A percentile compares a stretch with the other conserved stretches of the same genome.
Conservation (phyloP, 371 early-diverging fungal genomes). For the Fennellomyces sp. region DNA sequence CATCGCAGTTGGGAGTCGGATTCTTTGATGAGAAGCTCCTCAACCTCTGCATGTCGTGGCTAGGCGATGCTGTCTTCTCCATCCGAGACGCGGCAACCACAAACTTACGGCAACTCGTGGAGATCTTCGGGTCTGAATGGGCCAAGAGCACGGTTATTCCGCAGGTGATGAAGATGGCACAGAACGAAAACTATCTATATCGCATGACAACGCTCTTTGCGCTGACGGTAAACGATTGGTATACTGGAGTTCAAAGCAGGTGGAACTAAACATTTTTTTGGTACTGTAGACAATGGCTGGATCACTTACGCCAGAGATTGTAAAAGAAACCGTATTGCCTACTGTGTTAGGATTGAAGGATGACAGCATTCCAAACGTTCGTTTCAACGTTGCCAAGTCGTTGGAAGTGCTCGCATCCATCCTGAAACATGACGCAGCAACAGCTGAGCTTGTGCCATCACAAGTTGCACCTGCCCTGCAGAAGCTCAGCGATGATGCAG, state of each 20-base stretch:
- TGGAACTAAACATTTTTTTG: not conserved
- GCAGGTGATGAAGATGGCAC: slow-evolving; percentile 89
- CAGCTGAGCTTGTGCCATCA: slow-evolving; percentile 60
- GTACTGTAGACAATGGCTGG: slow-evolving; percentile 76
- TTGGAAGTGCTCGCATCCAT: slow-evolving; percentile 86
- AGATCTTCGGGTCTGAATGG: slow-evolving; percentile 99
- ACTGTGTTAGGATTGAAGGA: slow-evolving; percentile 78
- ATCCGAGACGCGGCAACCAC: slow-evolving; percentile 96
- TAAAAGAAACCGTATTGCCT: slow-evolving; percentile 88
- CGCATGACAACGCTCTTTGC: slow-evolving; percentile 98
- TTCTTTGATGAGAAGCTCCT: slow-evolving; percentile 97
- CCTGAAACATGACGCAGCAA: slow-evolving; percentile 65
- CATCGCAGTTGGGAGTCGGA: slow-evolving; percentile 90
- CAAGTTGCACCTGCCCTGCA: slow-evolving; percentile 79
- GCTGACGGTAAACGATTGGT: slow-evolving; percentile 72
- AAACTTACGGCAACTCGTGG: slow-evolving; percentile 90
- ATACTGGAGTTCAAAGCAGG: not conserved
- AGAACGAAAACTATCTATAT: slow-evolving; percentile 90
- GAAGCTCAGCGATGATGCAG: slow-evolving; percentile 84
- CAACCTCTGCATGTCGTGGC: slow-evolving; percentile 94
- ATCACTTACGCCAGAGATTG: slow-evolving; percentile 86
- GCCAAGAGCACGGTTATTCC: slow-evolving; percentile 92
- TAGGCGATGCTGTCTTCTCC: slow-evolving; percentile 94
- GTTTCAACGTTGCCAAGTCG: slow-evolving; percentile 98
- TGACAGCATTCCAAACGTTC: slow-evolving; percentile 98